Evolutionary conservation across 164 flowering plant species (phyloP), one percentile per base, ranked within the genome.

Genomic region (Akebia trifoliata): DNA sequence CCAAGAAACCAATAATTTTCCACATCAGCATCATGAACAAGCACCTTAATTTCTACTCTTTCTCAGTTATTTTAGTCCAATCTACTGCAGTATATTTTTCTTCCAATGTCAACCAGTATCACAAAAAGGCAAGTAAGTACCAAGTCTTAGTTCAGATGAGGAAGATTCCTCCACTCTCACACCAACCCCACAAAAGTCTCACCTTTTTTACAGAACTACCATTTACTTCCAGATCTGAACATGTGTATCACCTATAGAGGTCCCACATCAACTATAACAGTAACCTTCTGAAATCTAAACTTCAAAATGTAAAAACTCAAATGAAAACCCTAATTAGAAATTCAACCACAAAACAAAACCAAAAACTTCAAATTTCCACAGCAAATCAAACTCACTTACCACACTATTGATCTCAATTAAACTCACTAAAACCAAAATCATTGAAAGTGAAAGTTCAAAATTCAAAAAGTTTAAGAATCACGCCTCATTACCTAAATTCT

Each of bases 401-500:
- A 46, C 25, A 44, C 10, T 4, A 55, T 6, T 32, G 56, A 30
- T 51, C 48, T 28, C 47, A 28, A 39, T n/a, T 37, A 29, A 50
- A 39, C 26, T 36, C 20, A 38, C 14, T 21, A 22, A 34, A 17
- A n/a, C 11, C 4, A 17, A 43, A 28, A 21, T 43, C 17, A 64
- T 12, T 14, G 29, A 2, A 36, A 45, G 1, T 21, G 8, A 26
- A 26, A 46, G 8, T 26, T 39, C 28, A 64, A 51, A 61, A 17
- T 42, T 32, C 8, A 20, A 39, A 14, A 35, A n/a, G n/a, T n/a
- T n/a, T n/a, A n/a, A n/a, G n/a, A n/a, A n/a, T n/a, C n/a, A n/a
- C n/a, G 4, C 15, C 26, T 26, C 15, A 29, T 69, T 77, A 83
- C 95, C 91, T 65, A 73, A 51, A 59, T 72, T 72, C 29, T 83